phyloP scores from a whole-genome alignment of 2,329 filamentous ascomycete genomes.

The Leptoxyphium fumago region DNA sequence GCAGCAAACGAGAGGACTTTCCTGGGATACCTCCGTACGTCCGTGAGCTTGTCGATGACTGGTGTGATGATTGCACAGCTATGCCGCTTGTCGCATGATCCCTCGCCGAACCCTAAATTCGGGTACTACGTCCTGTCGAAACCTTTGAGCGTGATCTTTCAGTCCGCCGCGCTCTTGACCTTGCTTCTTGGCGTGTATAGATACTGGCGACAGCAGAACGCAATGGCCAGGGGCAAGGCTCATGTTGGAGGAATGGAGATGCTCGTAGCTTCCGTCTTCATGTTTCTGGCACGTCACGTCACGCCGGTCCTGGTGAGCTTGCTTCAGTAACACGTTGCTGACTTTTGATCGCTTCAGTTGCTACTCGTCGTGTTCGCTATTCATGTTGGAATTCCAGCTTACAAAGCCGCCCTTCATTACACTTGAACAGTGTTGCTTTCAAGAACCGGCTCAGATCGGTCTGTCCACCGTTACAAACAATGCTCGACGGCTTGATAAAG shows the following conservation, averaged over 20 bases:
- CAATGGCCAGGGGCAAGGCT: constrained; percentile 42
- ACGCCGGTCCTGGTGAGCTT: neutral
- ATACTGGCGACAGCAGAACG: constrained; percentile 47
- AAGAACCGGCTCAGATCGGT: too few species aligned
- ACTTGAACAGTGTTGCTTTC: too few species aligned
- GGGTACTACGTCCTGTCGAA: constrained; percentile 47
- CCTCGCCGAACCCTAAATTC: constrained; percentile 30
- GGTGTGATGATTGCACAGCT: constrained; percentile 54
- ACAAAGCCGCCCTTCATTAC: constrained; percentile 1
- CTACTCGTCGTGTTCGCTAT: constrained; percentile 10
- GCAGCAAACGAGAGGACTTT: constrained; percentile 61
- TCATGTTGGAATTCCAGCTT: constrained; percentile 8
- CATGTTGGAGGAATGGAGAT: constrained; percentile 46
- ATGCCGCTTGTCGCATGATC: constrained; percentile 43
- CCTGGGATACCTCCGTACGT: constrained; percentile 58
- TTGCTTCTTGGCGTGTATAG: constrained; percentile 40
- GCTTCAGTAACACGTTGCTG: neutral
- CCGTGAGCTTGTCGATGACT: constrained; percentile 50
- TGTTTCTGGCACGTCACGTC: constrained; percentile 23
- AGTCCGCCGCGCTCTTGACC: constrained; percentile 34
- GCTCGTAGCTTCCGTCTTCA: constrained; percentile 30
- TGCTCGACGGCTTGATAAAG: too few species aligned
- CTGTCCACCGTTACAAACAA: too few species aligned
- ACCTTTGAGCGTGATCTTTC: constrained; percentile 40
- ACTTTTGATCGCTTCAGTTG: constrained; percentile 3